Conservation (phyloP, 192 early-diverging fungal genomes). For the Backusella mclennaniae region DNA sequence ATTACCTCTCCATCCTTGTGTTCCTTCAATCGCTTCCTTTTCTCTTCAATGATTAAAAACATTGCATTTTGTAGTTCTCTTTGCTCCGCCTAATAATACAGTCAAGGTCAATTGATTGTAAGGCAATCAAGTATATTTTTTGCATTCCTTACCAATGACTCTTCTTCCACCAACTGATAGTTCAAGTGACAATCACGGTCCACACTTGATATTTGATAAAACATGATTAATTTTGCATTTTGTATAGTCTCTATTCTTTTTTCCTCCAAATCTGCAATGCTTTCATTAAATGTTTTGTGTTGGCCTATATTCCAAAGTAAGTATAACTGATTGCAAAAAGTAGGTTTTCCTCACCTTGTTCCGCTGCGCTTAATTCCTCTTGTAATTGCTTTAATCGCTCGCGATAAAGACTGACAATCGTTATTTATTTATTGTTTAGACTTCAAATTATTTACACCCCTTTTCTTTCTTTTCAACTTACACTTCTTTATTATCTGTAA, state of each 20-base stretch:
- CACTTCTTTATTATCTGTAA: conserved; percentile 11
- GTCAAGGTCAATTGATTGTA: background rate
- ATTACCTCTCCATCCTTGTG: conserved; percentile 16
- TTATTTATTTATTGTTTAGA: background rate
- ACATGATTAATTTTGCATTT: conserved; percentile 16
- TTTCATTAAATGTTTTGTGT: background rate
- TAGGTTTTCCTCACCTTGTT: background rate
- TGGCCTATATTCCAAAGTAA: background rate
- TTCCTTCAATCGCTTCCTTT: conserved; percentile 17
- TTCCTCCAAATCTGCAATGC: background rate
- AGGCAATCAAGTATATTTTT: no score
- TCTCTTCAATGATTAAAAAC: conserved; percentile 18
- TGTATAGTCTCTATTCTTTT: conserved; percentile 1
- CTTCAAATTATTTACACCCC: background rate
- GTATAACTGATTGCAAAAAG: background rate
- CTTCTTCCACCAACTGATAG: background rate
- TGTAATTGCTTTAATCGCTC: conserved; percentile 12
- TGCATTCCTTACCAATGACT: conserved; percentile 2
- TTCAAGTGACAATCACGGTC: background rate
- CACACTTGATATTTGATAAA: conserved; percentile 11
- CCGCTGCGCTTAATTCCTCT: background rate
- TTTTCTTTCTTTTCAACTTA: background rate
- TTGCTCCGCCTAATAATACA: conserved; percentile 11
- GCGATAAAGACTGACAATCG: conserved; percentile 10
- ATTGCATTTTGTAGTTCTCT: conserved; percentile 12